A percentile compares a stretch with the other conserved stretches of the same genome.
Evolutionary conservation across 768 basidiomycete species (phyloP).

Genomic region (Kwoniella heveanensis): DNA sequence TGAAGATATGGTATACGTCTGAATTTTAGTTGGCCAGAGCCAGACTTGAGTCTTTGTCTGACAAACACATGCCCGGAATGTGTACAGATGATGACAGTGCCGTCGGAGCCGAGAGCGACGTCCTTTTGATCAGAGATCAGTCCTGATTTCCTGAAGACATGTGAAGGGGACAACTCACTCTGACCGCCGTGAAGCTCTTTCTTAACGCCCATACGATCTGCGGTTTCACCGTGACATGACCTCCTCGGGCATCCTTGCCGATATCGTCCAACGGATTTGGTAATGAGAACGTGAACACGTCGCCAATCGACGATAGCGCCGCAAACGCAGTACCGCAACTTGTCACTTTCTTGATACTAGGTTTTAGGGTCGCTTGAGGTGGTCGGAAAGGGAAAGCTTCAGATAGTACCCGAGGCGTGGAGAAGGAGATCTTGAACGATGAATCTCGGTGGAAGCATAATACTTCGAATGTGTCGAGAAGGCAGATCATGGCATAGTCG

Average conservation of each 20-base stretch:
- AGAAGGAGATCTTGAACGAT: conserved; percentile 78
- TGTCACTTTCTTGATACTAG: conserved; percentile 76
- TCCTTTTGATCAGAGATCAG: conserved; percentile 62
- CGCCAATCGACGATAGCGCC: conserved; percentile 81
- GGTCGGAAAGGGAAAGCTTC: conserved; percentile 78
- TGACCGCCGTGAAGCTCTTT: conserved; percentile 81
- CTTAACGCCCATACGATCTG: conserved; percentile 88
- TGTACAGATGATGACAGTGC: conserved; percentile 87
- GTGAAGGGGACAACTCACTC: conserved; percentile 59
- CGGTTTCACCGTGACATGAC: conserved; percentile 64
- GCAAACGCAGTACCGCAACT: conserved; percentile 78
- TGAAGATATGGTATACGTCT: conserved; percentile 78
- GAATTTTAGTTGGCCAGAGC: conserved; percentile 64
- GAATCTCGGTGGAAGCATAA: conserved; percentile 78
- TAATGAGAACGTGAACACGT: conserved; percentile 78
- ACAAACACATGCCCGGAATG: conserved; percentile 92
- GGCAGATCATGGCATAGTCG: conserved; percentile 82
- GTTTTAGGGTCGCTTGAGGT: conserved; percentile 70
- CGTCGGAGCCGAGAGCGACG: conserved; percentile 83
- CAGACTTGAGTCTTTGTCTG: conserved; percentile 64
- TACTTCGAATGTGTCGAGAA: conserved; percentile 77
- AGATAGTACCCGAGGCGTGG: conserved; percentile 72
- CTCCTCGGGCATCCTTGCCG: conserved; percentile 55
- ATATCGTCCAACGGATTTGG: conserved; percentile 52
- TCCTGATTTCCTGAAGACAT: too few species aligned